Conservation (phyloP, 2,329 filamentous ascomycete species). For the Fusarium sp. region DNA sequence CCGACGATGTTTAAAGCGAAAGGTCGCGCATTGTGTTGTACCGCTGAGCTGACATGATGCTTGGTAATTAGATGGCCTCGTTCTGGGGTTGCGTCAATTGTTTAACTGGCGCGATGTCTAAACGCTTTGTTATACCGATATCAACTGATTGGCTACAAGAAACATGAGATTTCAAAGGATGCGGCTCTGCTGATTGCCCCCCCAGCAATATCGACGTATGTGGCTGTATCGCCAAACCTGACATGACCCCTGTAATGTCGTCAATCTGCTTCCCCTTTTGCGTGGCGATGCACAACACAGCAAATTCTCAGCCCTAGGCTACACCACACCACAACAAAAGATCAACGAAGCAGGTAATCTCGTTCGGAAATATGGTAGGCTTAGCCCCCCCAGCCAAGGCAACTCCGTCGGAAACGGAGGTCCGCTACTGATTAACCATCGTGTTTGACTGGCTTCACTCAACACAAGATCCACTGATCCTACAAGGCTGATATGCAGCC, state of each 20-base stretch:
- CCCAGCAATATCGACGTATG: neutral
- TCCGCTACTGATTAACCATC: neutral
- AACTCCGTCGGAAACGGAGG: neutral
- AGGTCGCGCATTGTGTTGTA: too few species aligned
- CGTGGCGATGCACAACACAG: neutral
- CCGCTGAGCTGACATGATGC: neutral
- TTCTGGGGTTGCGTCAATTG: too few species aligned
- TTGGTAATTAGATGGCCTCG: neutral
- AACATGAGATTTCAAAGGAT: neutral
- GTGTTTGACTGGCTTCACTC: neutral
- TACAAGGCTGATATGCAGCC: slow-evolving; percentile 7
- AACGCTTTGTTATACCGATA: neutral
- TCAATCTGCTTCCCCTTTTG: neutral
- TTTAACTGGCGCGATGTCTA: neutral
- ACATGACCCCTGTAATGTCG: neutral
- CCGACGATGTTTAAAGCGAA: neutral
- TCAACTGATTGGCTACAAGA: neutral
- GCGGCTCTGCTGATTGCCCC: neutral
- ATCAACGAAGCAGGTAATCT: neutral
- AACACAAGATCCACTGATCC: neutral
- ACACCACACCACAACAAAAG: neutral
- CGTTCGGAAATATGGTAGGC: neutral
- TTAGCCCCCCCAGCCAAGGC: neutral
- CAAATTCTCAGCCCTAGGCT: neutral
- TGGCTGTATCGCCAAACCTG: neutral